These are phyloP conservation scores for Leccinum griseonigrum DNA, from an alignment of 1,284 basidiomycete species.

Conservation along the genomic window DNA sequence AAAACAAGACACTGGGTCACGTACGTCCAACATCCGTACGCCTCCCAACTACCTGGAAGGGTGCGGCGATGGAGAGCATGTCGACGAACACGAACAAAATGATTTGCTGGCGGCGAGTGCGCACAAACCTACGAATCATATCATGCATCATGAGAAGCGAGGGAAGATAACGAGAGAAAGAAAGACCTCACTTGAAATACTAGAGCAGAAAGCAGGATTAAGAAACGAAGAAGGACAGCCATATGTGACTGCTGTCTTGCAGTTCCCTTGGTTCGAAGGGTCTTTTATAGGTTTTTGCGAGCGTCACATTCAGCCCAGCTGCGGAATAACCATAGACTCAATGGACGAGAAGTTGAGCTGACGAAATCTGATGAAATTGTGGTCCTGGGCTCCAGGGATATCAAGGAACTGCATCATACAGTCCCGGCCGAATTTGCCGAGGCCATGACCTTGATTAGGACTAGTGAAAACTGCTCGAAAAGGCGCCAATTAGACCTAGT, in stretches of 20 bases:
- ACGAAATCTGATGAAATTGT: neutral
- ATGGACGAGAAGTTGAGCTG: neutral
- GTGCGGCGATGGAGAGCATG: conserved; percentile 31
- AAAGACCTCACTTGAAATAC: conserved; percentile 3
- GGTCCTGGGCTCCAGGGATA: neutral
- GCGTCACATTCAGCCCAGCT: neutral
- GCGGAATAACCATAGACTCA: no score
- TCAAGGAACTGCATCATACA: neutral
- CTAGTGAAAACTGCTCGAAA: neutral
- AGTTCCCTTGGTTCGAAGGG: neutral
- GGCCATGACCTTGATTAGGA: neutral
- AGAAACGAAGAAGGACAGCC: conserved; percentile 5
- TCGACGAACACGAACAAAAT: neutral
- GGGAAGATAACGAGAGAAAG: neutral
- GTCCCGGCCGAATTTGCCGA: neutral
- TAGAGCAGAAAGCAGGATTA: neutral
- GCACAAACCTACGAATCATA: conserved; percentile 6
- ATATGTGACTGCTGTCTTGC: conserved; percentile 4
- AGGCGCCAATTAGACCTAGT: neutral
- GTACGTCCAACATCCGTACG: conserved; percentile 64
- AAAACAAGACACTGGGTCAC: conserved; percentile 16
- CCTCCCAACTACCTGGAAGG: conserved; percentile 56
- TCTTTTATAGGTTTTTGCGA: conserved; percentile 5
- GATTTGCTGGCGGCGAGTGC: neutral
- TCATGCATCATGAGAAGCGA: conserved; percentile 7